These are phyloP conservation scores for Lepraria neglecta DNA, from an alignment of 495 filamentous ascomycete species.

Conservation along the genomic window DNA sequence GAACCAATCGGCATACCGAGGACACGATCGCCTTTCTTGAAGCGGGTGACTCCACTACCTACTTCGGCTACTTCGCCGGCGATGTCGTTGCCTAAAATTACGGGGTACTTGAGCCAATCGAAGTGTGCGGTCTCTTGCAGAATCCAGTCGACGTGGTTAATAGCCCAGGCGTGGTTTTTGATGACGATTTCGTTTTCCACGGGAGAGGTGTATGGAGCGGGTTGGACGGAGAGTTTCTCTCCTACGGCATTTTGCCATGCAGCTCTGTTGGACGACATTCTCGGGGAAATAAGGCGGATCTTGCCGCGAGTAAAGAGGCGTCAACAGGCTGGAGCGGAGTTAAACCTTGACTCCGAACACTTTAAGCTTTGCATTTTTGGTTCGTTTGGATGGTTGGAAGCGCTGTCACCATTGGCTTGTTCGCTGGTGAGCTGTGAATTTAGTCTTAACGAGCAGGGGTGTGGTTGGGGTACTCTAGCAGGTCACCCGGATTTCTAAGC, in stretches of 20 bases:
- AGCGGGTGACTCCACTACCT: constrained; percentile 28
- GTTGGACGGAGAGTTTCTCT: constrained; percentile 31
- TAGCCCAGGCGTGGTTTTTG: constrained; percentile 37
- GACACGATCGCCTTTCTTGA: constrained; percentile 38
- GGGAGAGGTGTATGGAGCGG: constrained; percentile 32
- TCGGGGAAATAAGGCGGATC: too few relatives aligned
- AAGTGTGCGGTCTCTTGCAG: neutral
- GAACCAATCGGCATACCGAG: constrained; percentile 15
- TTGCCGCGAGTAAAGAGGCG: too few relatives aligned
- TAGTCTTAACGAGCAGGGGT: too few relatives aligned
- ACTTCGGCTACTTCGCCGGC: constrained; percentile 46
- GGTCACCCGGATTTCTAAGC: too few relatives aligned
- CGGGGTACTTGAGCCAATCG: constrained; percentile 35
- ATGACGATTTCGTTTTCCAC: constrained; percentile 33
- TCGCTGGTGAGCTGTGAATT: too few relatives aligned
- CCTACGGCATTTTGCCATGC: constrained; percentile 34
- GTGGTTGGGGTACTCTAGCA: too few relatives aligned
- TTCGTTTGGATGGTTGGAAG: too few relatives aligned
- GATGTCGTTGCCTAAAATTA: constrained; percentile 48
- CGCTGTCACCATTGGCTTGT: too few relatives aligned
- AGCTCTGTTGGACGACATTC: constrained; percentile 31
- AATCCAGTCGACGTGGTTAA: constrained; percentile 31
- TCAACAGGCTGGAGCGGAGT: too few relatives aligned
- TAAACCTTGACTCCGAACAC: too few relatives aligned
- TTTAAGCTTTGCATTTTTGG: too few relatives aligned